Conservation (phyloP, 1,284 basidiomycete genomes). For the Ganoderma multipileum region DNA sequence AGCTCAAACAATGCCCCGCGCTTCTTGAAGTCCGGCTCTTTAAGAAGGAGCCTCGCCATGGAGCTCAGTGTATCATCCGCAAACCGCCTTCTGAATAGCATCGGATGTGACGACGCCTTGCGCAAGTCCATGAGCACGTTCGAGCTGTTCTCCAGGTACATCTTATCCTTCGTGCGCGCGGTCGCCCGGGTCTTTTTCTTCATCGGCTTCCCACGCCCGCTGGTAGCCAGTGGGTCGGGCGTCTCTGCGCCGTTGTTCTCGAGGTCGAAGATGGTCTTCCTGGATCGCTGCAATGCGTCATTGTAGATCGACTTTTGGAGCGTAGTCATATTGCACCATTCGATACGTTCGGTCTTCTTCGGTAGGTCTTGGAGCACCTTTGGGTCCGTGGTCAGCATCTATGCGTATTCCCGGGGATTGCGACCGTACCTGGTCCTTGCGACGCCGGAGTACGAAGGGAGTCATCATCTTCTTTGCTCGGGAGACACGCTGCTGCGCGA, state of each 20-base stretch:
- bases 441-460: constrained; percentile 94
- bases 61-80: constrained; percentile 78
- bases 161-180: constrained; percentile 64
- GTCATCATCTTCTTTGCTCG: constrained; percentile 99
- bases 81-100: constrained; percentile 91
- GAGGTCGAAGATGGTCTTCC: constrained; percentile 79
- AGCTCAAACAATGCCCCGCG: constrained; percentile 80
- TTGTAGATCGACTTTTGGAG: constrained; percentile 87
- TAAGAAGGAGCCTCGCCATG: constrained; percentile 86
- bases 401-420: neutral
- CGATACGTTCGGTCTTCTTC: constrained; percentile 90
- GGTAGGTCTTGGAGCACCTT: constrained; percentile 94
- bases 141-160: constrained; percentile 79
- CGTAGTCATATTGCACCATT: constrained; percentile 93
- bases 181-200: constrained; percentile 57
- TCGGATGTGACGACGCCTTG: constrained; percentile 95
- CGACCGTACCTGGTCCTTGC: constrained; percentile 83
- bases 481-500: constrained; percentile 91
- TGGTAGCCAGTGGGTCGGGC: constrained; percentile 38
- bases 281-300: constrained; percentile 84
- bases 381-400: constrained; percentile 5
- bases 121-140: constrained; percentile 97
- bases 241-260: constrained; percentile 46
- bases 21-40: constrained; percentile 89
- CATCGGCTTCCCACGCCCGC: constrained; percentile 43